Conservation (phyloP, 1,284 basidiomycete species). For the Leccinum brunneo-olivaceum region DNA sequence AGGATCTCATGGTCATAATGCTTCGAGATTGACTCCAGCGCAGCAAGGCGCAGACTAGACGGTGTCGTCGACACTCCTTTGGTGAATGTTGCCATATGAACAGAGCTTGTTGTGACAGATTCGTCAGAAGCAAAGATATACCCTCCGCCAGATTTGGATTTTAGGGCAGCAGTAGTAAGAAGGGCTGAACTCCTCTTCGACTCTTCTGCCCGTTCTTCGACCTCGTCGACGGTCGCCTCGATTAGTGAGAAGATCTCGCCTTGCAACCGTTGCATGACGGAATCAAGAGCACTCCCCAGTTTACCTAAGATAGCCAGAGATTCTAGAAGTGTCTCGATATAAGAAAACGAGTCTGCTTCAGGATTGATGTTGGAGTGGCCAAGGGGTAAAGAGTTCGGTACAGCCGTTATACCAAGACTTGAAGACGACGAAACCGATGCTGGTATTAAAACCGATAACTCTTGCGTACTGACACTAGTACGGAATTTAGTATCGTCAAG, state of each 20-base stretch:
- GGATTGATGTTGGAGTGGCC: constrained; percentile 50
- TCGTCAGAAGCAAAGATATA: constrained; percentile 44
- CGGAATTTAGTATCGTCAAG: constrained; percentile 50
- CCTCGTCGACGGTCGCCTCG: constrained; percentile 85
- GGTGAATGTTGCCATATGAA: constrained; percentile 9
- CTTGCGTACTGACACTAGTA: constrained; percentile 23
- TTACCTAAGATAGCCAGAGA: constrained; percentile 88
- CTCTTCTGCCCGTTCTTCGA: constrained; percentile 80
- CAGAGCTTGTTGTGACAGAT: constrained; percentile 14
- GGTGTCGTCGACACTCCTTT: constrained; percentile 33
- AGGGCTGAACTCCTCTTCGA: constrained; percentile 51
- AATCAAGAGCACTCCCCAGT: constrained; percentile 81
- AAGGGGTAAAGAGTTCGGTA: constrained; percentile 12
- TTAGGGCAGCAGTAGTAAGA: constrained; percentile 21
- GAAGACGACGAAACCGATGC: constrained; percentile 24
- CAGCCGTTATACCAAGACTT: constrained; percentile 18
- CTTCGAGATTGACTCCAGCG: constrained; percentile 71
- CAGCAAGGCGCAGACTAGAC: constrained; percentile 60
- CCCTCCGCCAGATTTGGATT: constrained; percentile 38
- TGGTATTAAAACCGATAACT: constrained; percentile 26
- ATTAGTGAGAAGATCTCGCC: constrained; percentile 84
- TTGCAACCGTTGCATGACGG: constrained; percentile 77
- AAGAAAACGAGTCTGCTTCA: constrained; percentile 89
- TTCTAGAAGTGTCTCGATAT: constrained; percentile 92
- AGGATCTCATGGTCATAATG: constrained; percentile 80